Evolutionary conservation across 2,329 filamentous ascomycete species (phyloP).

Genomic region (Exutisphaerella laricina): DNA sequence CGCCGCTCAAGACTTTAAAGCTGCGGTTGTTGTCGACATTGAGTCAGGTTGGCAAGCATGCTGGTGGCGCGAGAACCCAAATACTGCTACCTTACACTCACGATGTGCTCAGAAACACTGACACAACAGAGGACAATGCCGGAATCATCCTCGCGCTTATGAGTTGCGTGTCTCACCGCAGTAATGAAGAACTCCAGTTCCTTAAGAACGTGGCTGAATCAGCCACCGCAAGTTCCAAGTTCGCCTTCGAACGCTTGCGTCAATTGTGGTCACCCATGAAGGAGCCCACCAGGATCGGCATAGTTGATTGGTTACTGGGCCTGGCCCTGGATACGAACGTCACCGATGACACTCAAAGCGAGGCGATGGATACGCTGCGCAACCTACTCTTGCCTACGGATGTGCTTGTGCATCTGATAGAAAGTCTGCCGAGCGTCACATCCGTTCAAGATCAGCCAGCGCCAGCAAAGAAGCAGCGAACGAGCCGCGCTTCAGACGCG

Average conservation of each 20-base stretch:
- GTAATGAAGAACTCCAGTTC: slow-evolving; percentile 52
- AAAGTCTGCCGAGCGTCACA: slow-evolving; percentile 66
- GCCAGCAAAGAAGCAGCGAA: slow-evolving; percentile 71
- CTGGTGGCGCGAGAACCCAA: slow-evolving; percentile 65
- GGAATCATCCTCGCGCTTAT: slow-evolving; percentile 50
- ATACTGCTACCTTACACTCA: slow-evolving; percentile 69
- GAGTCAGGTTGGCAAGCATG: slow-evolving; percentile 65
- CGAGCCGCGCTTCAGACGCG: slow-evolving; percentile 58
- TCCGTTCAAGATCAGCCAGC: slow-evolving; percentile 63
- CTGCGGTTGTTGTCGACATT: slow-evolving; percentile 64
- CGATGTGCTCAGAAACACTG: slow-evolving; percentile 58
- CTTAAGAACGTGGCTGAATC: slow-evolving; percentile 47
- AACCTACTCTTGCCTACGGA: slow-evolving; percentile 67
- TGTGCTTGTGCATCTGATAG: slow-evolving; percentile 66
- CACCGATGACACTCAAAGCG: slow-evolving; percentile 39
- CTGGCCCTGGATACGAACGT: slow-evolving; percentile 39
- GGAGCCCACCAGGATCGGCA: slow-evolving; percentile 52
- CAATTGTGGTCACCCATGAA: slow-evolving; percentile 70
- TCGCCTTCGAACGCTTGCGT: slow-evolving; percentile 63
- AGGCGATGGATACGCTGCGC: slow-evolving; percentile 67
- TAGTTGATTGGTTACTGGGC: slow-evolving; percentile 59
- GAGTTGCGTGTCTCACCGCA: slow-evolving; percentile 49
- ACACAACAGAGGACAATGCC: slow-evolving; percentile 49
- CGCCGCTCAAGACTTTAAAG: slow-evolving; percentile 66
- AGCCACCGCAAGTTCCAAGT: slow-evolving; percentile 51